Conservation (phyloP, 768 basidiomycete species). For the Leccinum longicurvipes region DNA sequence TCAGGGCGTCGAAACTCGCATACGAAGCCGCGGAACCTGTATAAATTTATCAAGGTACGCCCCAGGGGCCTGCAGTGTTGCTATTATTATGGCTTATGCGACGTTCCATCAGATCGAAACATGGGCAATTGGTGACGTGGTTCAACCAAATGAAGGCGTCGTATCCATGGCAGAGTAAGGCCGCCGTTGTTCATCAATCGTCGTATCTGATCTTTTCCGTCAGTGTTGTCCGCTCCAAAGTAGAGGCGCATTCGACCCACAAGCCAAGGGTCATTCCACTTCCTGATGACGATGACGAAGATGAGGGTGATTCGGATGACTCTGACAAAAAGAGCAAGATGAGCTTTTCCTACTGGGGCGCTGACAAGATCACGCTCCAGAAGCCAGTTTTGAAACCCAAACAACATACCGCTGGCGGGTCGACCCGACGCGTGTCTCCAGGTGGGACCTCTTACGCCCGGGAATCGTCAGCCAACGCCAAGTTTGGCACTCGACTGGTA, state of each 20-base stretch:
- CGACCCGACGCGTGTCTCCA: slow-evolving; percentile 38
- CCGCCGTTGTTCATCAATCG: neutral
- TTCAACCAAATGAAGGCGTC: slow-evolving; percentile 74
- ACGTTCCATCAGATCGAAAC: slow-evolving; percentile 68
- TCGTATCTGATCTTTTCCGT: slow-evolving; percentile 5
- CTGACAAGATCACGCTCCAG: slow-evolving; percentile 86
- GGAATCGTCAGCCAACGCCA: slow-evolving; percentile 87
- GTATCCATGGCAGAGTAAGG: slow-evolving; percentile 91
- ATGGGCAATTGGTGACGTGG: slow-evolving; percentile 77
- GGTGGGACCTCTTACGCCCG: slow-evolving; percentile 60
- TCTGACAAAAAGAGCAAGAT: slow-evolving; percentile 90
- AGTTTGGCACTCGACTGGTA: slow-evolving; percentile 83
- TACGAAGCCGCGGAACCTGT: slow-evolving; percentile 84
- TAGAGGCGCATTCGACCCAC: slow-evolving; percentile 51
- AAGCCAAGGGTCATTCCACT: slow-evolving; percentile 68
- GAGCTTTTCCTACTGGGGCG: slow-evolving; percentile 94
- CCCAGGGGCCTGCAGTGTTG: slow-evolving; percentile 1
- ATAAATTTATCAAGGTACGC: slow-evolving; percentile 85
- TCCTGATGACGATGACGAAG: slow-evolving; percentile 60
- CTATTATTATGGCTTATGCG: slow-evolving; percentile 1
- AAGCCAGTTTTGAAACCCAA: slow-evolving; percentile 62
- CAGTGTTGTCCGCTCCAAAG: slow-evolving; percentile 71
- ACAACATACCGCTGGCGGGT: slow-evolving; percentile 32
- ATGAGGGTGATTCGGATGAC: slow-evolving; percentile 70
- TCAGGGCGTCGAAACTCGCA: slow-evolving; percentile 73